Evolutionary conservation across 176 grass and related monocot species (phyloP).

Genomic region (Pontederia crassipes): DNA sequence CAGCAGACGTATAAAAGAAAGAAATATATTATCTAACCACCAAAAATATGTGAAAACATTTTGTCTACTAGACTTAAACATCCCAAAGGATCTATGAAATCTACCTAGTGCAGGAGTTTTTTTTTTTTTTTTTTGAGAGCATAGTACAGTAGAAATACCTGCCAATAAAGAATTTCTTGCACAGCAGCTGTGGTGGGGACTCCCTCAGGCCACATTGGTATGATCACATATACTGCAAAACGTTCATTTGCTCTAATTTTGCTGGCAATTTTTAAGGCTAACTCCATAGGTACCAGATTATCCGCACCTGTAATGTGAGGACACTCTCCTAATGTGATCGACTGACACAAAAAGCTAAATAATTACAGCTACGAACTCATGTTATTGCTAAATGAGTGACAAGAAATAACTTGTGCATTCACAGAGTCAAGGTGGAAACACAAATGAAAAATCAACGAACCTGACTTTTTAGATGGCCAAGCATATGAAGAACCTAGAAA

Average conservation of each 20-base stretch:
- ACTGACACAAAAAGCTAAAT: too few species aligned
- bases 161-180: conserved; percentile 96
- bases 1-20: too few species aligned
- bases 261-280: conserved; percentile 86
- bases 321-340: neutral
- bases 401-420: neutral
- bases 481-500: conserved; percentile 94
- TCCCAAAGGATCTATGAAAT: too few species aligned
- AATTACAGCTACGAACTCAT: too few species aligned
- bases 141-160: conserved; percentile 30
- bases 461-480: conserved; percentile 74
- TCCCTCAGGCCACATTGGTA: conserved; percentile 99
- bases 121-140: too few species aligned
- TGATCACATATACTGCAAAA: conserved; percentile 90
- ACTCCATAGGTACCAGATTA: conserved; percentile 91
- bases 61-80: too few species aligned
- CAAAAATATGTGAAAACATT: too few species aligned
- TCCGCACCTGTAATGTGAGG: conserved; percentile 53
- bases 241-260: conserved; percentile 71
- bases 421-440: too few species aligned
- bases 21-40: too few species aligned
- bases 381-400: neutral
- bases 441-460: conserved; percentile 14
- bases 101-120: neutral
- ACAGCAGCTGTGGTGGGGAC: conserved; percentile 57